Base-by-base conservation (phyloP, 164 flowering plant species). In the Paratinospora sagittata region DNA sequence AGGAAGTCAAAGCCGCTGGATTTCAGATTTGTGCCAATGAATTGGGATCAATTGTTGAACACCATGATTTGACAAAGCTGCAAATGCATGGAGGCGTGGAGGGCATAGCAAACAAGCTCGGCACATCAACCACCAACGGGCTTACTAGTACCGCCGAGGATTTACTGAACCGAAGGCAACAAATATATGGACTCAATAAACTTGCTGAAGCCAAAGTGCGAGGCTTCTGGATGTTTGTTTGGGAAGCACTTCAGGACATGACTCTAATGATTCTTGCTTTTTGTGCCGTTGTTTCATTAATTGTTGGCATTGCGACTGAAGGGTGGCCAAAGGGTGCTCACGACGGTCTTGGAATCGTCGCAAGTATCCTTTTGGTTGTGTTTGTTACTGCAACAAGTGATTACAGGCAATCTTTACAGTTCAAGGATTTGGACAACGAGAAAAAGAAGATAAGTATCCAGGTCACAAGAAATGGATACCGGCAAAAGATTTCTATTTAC, bases 161-260 rank as follows among this genome's bases (percentile, higher is more conserved):
- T 41, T 72, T 71, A 27, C 78, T 85, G 19, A 74, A 27, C 12
- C 75, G 78, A 24, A 83, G 97, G 68, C 83, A 81, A 74, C 81
- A 82, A 49, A 43, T 88, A 47, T 90, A 71, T 76, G 97, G 97
- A 58, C 71, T 84, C 66, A 90, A 90, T 71, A 85, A 84, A 67
- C 89, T 90, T 72, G 78, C 88, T 27, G 97, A 89, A 77, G 65
- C 67, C 55, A 77, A 79, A 70, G 68, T 62, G 4, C 70, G 77
- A n/a, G 78, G 90, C 71, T 91, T 91, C 78, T 89, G 83, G 90
- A 75, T 88, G 11, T 91, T 89, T 82, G 91, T 91, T 49, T 89
- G 90, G 91, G 97, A 91, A 83, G 89, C 97, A 30, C 87, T 89
- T 68, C 97, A 91, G 19, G 97, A 91, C 71, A 88, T 85, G 90